These are phyloP conservation scores for Ophiocordyceps sinensis DNA, from an alignment of 2,329 filamentous ascomycete species.

Conservation along the genomic window DNA sequence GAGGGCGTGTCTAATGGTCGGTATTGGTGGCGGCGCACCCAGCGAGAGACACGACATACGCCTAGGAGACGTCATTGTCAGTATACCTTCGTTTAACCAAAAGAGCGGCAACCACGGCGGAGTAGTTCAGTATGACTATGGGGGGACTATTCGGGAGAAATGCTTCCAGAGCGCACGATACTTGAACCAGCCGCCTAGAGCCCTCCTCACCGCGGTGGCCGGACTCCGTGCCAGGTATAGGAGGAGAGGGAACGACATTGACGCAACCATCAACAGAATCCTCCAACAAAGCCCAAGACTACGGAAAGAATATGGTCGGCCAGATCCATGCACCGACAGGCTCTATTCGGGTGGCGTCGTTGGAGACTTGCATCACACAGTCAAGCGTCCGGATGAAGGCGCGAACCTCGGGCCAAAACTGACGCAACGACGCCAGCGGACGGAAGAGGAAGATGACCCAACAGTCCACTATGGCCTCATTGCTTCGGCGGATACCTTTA, in stretches of 20 bases:
- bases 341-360: neutral
- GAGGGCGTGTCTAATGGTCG: conserved; percentile 7
- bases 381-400: too few species aligned
- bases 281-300: neutral
- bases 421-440: too few species aligned
- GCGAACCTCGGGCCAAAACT: too few species aligned
- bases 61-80: conserved; percentile 12
- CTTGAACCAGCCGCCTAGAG: conserved; percentile 6
- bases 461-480: conserved; percentile 8
- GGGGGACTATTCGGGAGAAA: conserved; percentile 6
- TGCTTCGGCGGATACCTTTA: neutral
- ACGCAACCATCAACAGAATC: neutral
- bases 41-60: conserved; percentile 17
- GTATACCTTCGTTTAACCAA: neutral
- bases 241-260: neutral
- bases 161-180: conserved; percentile 1
- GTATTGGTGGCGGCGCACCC: conserved; percentile 16
- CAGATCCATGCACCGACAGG: neutral
- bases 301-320: conserved; percentile 1
- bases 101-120: conserved; percentile 1
- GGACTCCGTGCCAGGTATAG: neutral
- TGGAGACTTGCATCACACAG: too few species aligned
- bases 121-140: conserved; percentile 11
- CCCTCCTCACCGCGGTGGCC: conserved; percentile 3
- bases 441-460: conserved; percentile 2